phyloP scores from a whole-genome alignment of 768 basidiomycete genomes.

The Pleurotus djamor region DNA sequence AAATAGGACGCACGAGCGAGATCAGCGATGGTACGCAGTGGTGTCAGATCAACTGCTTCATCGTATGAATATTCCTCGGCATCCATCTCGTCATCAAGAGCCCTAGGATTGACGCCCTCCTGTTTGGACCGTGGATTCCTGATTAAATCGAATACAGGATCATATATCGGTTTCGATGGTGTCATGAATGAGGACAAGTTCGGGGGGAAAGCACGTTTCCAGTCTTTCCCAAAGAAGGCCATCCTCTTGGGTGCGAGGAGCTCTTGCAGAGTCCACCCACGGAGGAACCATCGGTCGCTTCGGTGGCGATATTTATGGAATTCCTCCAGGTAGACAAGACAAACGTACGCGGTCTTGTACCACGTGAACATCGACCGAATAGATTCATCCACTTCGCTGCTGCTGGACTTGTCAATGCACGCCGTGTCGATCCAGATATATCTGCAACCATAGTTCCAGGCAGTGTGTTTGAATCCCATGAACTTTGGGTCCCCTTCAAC shows the following conservation, averaged over 20 bases:
- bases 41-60: too few relatives aligned
- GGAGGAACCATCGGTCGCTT: not conserved
- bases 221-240: not conserved
- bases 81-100: too few relatives aligned
- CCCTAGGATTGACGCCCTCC: too few relatives aligned
- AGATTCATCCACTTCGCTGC: not conserved
- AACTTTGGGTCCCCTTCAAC: not conserved
- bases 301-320: not conserved
- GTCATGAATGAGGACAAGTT: too few relatives aligned
- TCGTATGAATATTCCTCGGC: too few relatives aligned
- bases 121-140: too few relatives aligned
- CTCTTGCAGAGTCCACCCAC: conserved; percentile 3
- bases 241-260: not conserved
- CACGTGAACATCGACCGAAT: conserved; percentile 2
- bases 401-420: not conserved
- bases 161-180: too few relatives aligned
- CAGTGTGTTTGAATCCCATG: not conserved
- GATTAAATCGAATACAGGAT: too few relatives aligned
- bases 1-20: too few relatives aligned
- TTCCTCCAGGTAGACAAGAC: not conserved
- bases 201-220: not conserved
- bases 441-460: not conserved
- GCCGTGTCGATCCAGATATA: not conserved
- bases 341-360: not conserved
- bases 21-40: too few relatives aligned